Evolutionary conservation across 306 rosid species (phyloP), one percentile per base, ranked within the genome.

Genomic region (Corylus avellana): DNA sequence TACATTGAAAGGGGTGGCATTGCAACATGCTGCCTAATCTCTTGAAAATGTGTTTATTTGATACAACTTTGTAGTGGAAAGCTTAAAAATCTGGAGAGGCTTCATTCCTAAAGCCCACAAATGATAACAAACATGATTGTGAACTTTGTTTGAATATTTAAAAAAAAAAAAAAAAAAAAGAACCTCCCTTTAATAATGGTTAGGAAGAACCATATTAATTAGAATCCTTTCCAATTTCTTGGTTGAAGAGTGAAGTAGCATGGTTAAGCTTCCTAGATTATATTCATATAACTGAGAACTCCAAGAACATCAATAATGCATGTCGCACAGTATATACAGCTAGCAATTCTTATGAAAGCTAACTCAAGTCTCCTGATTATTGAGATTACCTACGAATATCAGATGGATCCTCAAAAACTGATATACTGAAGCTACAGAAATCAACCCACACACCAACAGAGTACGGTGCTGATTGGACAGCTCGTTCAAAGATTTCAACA

Each of bases 401-500:
- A 84, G 90, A 86, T 20, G 94, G 87, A 66, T 91, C 94, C 82
- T 91, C 97, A 82, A 92, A 94, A 80, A 85, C 86, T 72, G 86
- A 86, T 86, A 92, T 62, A 66, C 90, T 79, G 84, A 92, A 94
- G 83, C 72, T 85, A 84, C 92, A 92, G 76, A 89, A 94, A 72
- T 94, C 97, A 80, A 86, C 84, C 98, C 98, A 94, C 73, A 91
- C 64, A 58, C 81, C 85, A 14, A 94, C 93, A 1, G 92, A 92
- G 81, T 86, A 89, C 0, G 94, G 88, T 81, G 91, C 94, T 55
- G 90, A 89, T 53, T 77, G 87, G 61, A 91, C 90, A 53, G 94
- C 94, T 76, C 79, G 86, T 73, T 94, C 98, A 72, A 94, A 94
- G 61, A 94, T 85, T 78, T 92, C 89, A 84, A 89, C 89, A 84